A percentile compares a stretch with the other conserved stretches of the same genome.
These are phyloP conservation scores for Psilocybe subaeruginosa DNA, from an alignment of 768 basidiomycete genomes.

Conservation along the genomic window DNA sequence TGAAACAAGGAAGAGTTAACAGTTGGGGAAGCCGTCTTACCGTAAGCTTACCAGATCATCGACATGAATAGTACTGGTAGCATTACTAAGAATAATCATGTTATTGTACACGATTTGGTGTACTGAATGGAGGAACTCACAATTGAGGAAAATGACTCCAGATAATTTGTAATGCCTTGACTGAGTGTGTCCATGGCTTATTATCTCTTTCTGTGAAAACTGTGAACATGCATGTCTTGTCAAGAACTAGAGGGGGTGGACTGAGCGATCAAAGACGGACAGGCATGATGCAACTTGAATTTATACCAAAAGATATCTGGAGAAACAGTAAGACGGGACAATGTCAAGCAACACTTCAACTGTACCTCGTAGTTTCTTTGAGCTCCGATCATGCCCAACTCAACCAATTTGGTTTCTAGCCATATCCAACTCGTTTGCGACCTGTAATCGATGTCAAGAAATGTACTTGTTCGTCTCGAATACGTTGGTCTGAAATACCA, in stretches of 20 bases:
- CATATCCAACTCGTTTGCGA: constrained; percentile 89
- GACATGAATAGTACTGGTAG: constrained; percentile 82
- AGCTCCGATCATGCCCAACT: constrained; percentile 82
- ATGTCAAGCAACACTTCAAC: neutral
- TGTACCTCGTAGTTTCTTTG: constrained; percentile 68
- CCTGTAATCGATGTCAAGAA: constrained; percentile 38
- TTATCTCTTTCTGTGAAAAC: constrained; percentile 76
- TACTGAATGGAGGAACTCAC: constrained; percentile 37
- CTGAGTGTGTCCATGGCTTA: constrained; percentile 78
- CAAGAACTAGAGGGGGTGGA: constrained; percentile 55
- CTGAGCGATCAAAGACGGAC: neutral
- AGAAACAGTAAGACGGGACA: neutral
- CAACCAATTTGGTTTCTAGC: constrained; percentile 86
- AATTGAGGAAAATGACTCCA: constrained; percentile 88
- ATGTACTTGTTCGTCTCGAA: neutral
- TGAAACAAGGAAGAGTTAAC: constrained; percentile 26
- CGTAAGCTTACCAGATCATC: constrained; percentile 69
- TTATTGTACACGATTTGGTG: neutral
- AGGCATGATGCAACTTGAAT: neutral
- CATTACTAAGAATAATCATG: constrained; percentile 41
- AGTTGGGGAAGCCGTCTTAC: neutral
- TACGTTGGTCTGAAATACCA: constrained; percentile 53
- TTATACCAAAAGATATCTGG: constrained; percentile 67
- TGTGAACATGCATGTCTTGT: constrained; percentile 89
- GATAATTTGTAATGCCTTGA: constrained; percentile 82